Conservation (phyloP, 192 early-diverging fungal genomes). For the Chytriomyces confervae region DNA sequence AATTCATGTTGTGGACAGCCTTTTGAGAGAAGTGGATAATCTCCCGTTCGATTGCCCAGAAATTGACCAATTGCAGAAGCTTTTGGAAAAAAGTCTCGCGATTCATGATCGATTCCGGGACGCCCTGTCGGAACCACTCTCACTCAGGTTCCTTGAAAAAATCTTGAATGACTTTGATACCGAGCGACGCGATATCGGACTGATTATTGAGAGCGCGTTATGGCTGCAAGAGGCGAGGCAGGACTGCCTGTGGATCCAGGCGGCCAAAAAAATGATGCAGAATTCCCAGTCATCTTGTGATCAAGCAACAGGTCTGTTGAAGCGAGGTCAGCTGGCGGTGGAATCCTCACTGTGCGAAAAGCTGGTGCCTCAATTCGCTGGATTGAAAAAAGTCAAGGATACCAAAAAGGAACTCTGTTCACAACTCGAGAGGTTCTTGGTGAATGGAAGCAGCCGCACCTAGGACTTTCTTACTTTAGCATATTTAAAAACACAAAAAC, state of each 20-base stretch:
- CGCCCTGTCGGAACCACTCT: neutral
- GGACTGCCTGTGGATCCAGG: conserved; percentile 17
- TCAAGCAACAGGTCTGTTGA: neutral
- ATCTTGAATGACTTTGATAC: neutral
- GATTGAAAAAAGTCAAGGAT: too few relatives aligned
- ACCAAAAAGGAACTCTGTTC: too few relatives aligned
- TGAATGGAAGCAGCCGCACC: too few relatives aligned
- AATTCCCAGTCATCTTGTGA: conserved; percentile 8
- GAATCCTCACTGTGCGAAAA: too few relatives aligned
- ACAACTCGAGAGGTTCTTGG: too few relatives aligned
- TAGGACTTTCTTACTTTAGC: too few relatives aligned
- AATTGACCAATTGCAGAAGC: conserved; percentile 28
- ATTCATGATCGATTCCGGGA: neutral
- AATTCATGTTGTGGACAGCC: conserved; percentile 16
- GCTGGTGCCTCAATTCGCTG: too few relatives aligned
- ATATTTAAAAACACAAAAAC: too few relatives aligned
- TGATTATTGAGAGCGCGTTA: neutral
- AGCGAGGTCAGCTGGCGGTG: neutral
- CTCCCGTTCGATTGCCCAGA: conserved; percentile 45
- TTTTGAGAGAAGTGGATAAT: conserved; percentile 29
- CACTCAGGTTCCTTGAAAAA: neutral
- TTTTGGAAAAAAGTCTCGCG: neutral
- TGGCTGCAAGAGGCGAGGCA: conserved; percentile 14
- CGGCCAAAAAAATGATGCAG: neutral
- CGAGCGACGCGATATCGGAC: neutral